phyloP scores from a whole-genome alignment of 176 grass and related monocot genomes.

The Eleusine indica region DNA sequence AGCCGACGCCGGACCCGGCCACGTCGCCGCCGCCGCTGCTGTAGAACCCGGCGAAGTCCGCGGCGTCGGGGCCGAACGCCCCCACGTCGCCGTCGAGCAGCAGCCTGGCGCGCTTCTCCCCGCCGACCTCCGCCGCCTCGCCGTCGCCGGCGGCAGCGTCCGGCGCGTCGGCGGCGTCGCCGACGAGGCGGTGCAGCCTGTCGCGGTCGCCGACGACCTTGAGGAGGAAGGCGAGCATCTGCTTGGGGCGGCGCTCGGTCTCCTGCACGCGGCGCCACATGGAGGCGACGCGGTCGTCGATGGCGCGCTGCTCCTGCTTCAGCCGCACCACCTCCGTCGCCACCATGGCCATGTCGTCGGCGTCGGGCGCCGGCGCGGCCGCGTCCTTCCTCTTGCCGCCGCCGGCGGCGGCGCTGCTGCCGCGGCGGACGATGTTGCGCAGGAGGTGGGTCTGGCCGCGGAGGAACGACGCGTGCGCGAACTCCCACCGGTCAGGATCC shows the following conservation, averaged over 20 bases:
- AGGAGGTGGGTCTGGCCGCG: slow-evolving; percentile 70
- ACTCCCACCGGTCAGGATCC: slow-evolving; percentile 76
- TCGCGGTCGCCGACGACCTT: slow-evolving; percentile 64
- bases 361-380: not conserved
- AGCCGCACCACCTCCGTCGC: slow-evolving; percentile 74
- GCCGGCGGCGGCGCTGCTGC: not conserved
- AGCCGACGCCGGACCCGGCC: slow-evolving; percentile 18
- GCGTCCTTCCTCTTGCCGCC: slow-evolving; percentile 39
- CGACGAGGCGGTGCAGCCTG: slow-evolving; percentile 58
- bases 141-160: not conserved
- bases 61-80: slow-evolving; percentile 35
- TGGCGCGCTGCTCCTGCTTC: slow-evolving; percentile 73
- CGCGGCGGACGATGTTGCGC: slow-evolving; percentile 59
- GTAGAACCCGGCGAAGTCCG: slow-evolving; percentile 52
- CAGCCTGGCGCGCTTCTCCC: slow-evolving; percentile 52
- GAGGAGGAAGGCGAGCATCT: slow-evolving; percentile 85
- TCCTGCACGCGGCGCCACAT: slow-evolving; percentile 90
- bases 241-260: slow-evolving; percentile 71
- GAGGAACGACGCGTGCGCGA: slow-evolving; percentile 75
- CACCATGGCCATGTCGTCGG: slow-evolving; percentile 48
- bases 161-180: not conserved
- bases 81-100: slow-evolving; percentile 36
- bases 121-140: not conserved
- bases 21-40: slow-evolving; percentile 2
- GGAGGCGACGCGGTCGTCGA: slow-evolving; percentile 59